A percentile compares a stretch with the other conserved stretches of the same genome.
Evolutionary conservation across 306 rosid genomes (phyloP).

Genomic region (Medicago ruthenica): DNA sequence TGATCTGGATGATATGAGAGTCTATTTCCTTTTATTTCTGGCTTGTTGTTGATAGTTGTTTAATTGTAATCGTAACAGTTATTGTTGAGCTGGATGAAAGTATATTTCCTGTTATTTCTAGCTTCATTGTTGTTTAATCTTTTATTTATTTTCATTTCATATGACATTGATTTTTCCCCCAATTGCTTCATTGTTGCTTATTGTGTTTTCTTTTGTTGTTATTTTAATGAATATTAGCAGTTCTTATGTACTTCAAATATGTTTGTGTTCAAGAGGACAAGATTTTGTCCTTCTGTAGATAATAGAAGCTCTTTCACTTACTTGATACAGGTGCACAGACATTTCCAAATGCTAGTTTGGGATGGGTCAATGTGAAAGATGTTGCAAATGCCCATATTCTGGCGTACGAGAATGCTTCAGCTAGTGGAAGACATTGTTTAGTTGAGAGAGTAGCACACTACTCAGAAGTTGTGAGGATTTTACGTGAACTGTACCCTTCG

Average conservation of each 20-base stretch:
- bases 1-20: not conserved
- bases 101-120: not conserved
- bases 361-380: slow-evolving; percentile 83
- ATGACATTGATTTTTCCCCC: not conserved
- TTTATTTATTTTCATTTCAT: not conserved
- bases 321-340: slow-evolving; percentile 63
- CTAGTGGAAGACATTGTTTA: slow-evolving; percentile 78
- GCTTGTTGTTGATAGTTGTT: not conserved
- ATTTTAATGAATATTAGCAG: not conserved
- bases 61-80: not conserved
- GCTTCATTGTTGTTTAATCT: slow-evolving; percentile 4
- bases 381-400: slow-evolving; percentile 80
- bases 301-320: slow-evolving; percentile 18
- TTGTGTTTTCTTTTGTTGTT: slow-evolving; percentile 10
- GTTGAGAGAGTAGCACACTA: slow-evolving; percentile 63
- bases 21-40: not conserved
- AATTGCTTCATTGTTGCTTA: not conserved
- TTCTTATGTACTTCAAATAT: slow-evolving; percentile 4
- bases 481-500: slow-evolving; percentile 60
- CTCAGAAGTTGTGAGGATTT: slow-evolving; percentile 60
- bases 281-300: not conserved
- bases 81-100: slow-evolving; percentile 2
- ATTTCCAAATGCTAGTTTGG: slow-evolving; percentile 55
- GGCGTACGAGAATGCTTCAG: slow-evolving; percentile 82
- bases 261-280: not conserved